Evolutionary conservation across 2,329 filamentous ascomycete species (phyloP).

Genomic region (Allantophomopsis cytisporea): DNA sequence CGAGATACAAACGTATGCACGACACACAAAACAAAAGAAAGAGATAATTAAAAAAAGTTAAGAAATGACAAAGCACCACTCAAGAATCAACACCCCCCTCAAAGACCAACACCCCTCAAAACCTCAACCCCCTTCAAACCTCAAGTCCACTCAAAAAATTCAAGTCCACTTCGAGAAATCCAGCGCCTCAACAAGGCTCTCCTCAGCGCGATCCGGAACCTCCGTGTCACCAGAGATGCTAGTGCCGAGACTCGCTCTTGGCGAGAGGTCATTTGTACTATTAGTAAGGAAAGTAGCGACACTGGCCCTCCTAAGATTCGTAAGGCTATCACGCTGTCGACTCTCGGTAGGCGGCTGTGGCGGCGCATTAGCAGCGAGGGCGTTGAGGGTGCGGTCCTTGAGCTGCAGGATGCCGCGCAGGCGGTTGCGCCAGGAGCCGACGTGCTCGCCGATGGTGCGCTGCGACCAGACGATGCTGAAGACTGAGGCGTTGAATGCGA

Average conservation of each 20-base stretch:
- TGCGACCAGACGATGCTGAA: constrained; percentile 85
- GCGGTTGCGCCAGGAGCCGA: constrained; percentile 81
- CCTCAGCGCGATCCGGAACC: constrained; percentile 8
- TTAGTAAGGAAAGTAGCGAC: constrained; percentile 51
- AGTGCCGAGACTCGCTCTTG: constrained; percentile 44
- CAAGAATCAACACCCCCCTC: too few species aligned
- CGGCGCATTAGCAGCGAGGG: constrained; percentile 8
- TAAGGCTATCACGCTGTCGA: constrained; percentile 46
- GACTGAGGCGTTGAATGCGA: constrained; percentile 86
- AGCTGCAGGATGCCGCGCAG: constrained; percentile 75
- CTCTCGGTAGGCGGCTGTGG: constrained; percentile 9
- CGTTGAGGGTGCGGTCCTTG: constrained; percentile 36
- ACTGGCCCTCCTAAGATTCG: constrained; percentile 45
- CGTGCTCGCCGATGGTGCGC: constrained; percentile 64
- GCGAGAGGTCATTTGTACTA: constrained; percentile 39
- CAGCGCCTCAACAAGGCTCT: constrained; percentile 15
- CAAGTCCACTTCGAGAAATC: constrained; percentile 20
- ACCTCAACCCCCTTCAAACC: too few species aligned
- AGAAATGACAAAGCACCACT: too few species aligned
- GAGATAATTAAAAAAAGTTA: too few species aligned
- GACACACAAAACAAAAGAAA: too few species aligned
- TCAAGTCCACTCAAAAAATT: too few species aligned
- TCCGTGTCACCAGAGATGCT: constrained; percentile 28
- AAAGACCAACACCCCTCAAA: too few species aligned
- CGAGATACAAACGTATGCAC: too few species aligned